These are phyloP conservation scores for Verticillium nubilum DNA, from an alignment of 2,329 filamentous ascomycete genomes.

Conservation along the genomic window DNA sequence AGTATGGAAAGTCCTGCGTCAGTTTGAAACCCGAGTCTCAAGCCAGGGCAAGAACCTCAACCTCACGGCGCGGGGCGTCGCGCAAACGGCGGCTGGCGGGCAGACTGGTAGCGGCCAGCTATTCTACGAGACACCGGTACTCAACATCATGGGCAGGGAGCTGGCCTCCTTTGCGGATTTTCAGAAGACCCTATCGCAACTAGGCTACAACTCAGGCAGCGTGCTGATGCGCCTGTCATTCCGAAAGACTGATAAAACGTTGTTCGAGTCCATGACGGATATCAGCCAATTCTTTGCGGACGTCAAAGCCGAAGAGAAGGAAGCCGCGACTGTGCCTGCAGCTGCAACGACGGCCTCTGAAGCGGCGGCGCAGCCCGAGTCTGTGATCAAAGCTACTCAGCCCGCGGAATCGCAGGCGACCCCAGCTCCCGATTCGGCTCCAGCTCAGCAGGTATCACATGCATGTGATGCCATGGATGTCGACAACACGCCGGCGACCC, in stretches of 20 bases:
- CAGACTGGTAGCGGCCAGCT: slow-evolving; percentile 65
- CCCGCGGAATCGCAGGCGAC: neutral
- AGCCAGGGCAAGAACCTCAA: slow-evolving; percentile 61
- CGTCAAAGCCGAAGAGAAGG: slow-evolving; percentile 25
- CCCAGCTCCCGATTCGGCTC: neutral
- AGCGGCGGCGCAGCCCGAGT: neutral
- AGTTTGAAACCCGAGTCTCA: slow-evolving; percentile 77
- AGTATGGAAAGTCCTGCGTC: slow-evolving; percentile 82
- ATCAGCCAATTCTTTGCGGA: slow-evolving; percentile 71
- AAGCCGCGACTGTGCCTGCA: slow-evolving; percentile 9
- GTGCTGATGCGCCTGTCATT: slow-evolving; percentile 75
- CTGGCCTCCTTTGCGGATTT: slow-evolving; percentile 72
- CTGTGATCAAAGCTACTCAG: neutral
- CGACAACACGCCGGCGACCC: slow-evolving; percentile 7
- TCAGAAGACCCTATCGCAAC: slow-evolving; percentile 80
- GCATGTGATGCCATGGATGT: slow-evolving; percentile 21
- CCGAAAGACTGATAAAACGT: slow-evolving; percentile 66
- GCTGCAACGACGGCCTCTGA: neutral
- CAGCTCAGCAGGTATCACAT: neutral
- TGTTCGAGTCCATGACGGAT: slow-evolving; percentile 79
- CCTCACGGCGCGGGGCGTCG: slow-evolving; percentile 77
- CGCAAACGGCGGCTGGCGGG: slow-evolving; percentile 49
- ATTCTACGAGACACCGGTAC: slow-evolving; percentile 79
- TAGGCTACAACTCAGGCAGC: slow-evolving; percentile 82
- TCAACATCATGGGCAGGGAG: slow-evolving; percentile 79